Conservation (phyloP, 495 filamentous ascomycete species). For the Lepidopterella palustris region DNA sequence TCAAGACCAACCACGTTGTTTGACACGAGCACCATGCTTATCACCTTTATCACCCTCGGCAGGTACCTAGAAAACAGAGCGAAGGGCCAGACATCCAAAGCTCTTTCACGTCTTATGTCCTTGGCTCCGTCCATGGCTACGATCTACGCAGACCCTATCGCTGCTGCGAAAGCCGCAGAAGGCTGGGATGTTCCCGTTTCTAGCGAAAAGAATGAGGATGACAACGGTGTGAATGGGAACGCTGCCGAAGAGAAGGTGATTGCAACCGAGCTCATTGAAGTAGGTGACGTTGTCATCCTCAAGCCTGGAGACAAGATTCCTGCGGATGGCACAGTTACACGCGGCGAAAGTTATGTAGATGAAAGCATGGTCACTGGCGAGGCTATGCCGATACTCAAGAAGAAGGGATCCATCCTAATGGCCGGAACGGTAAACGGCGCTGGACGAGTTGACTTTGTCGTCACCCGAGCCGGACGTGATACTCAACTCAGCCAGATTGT, state of each 20-base stretch:
- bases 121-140: slow-evolving; percentile 94
- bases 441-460: slow-evolving; percentile 84
- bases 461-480: slow-evolving; percentile 87
- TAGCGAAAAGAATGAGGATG: slow-evolving; percentile 41
- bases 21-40: slow-evolving; percentile 97
- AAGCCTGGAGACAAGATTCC: slow-evolving; percentile 95
- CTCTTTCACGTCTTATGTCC: slow-evolving; percentile 91
- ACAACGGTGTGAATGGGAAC: slow-evolving; percentile 40
- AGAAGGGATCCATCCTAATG: slow-evolving; percentile 69
- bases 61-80: slow-evolving; percentile 91
- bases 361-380: slow-evolving; percentile 99
- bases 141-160: slow-evolving; percentile 95
- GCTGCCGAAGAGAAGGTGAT: slow-evolving; percentile 74
- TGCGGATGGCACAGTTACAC: slow-evolving; percentile 80
- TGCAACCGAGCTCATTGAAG: slow-evolving; percentile 90
- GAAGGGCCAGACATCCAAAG: slow-evolving; percentile 94
- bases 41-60: slow-evolving; percentile 90
- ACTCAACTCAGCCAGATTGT: slow-evolving; percentile 98
- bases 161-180: slow-evolving; percentile 82
- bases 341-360: slow-evolving; percentile 88
- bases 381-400: slow-evolving; percentile 85
- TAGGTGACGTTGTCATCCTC: slow-evolving; percentile 87
- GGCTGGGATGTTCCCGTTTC: slow-evolving; percentile 49
- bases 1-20: slow-evolving; percentile 79
- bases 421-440: slow-evolving; percentile 97